phyloP scores from a whole-genome alignment of 2,329 filamentous ascomycete genomes.

The Acephala macrosclerotiorum region DNA sequence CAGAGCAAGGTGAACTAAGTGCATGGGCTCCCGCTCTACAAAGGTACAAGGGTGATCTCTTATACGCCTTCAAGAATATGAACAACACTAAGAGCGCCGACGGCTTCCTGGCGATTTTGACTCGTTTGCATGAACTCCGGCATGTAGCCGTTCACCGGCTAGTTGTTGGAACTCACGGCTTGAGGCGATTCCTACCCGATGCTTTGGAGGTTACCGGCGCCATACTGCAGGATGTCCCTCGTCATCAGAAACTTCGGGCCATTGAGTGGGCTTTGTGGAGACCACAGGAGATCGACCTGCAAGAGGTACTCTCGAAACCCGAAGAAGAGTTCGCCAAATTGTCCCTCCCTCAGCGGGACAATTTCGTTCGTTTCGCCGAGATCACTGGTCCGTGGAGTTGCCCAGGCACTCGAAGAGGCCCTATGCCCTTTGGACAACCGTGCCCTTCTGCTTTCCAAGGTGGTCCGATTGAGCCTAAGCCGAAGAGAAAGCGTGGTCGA shows the following conservation, averaged over 20 bases:
- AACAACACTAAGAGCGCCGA: background rate
- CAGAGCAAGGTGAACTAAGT: conserved; percentile 16
- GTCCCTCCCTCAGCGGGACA: background rate
- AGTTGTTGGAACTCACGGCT: background rate
- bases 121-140: background rate
- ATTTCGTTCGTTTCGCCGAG: background rate
- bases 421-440: too few species aligned
- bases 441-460: too few species aligned
- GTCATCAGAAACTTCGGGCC: background rate
- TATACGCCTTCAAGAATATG: background rate
- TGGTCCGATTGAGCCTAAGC: background rate
- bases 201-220: background rate
- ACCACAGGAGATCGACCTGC: background rate
- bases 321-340: background rate
- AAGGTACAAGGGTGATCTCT: background rate
- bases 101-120: background rate
- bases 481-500: background rate
- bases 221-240: background rate
- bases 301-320: background rate
- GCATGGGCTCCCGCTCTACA: background rate
- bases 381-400: too few species aligned
- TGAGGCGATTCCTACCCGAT: background rate
- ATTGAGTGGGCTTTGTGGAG: background rate
- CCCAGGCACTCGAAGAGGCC: too few species aligned
- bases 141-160: background rate